Evolutionary conservation across 1,284 basidiomycete genomes (phyloP).

Genomic region (Mycosarcoma maydis): DNA sequence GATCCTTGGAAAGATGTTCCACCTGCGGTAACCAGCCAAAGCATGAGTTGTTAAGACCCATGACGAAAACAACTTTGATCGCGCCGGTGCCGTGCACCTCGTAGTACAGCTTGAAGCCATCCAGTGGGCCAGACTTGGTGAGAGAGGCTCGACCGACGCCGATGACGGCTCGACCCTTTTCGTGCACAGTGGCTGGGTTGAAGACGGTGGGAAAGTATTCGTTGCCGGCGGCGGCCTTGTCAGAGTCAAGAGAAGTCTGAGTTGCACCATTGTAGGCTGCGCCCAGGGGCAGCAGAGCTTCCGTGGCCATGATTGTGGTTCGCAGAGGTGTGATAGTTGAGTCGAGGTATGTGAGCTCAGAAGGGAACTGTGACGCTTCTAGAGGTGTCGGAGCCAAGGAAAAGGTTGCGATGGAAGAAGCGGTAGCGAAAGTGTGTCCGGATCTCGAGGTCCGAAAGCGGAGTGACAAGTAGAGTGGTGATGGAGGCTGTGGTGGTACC

Average conservation of each 20-base stretch:
- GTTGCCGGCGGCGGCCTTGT: slow-evolving; percentile 29
- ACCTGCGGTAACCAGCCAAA: slow-evolving; percentile 68
- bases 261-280: slow-evolving; percentile 61
- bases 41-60: slow-evolving; percentile 68
- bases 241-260: slow-evolving; percentile 32
- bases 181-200: slow-evolving; percentile 50
- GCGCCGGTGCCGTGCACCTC: slow-evolving; percentile 65
- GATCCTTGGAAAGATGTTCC: slow-evolving; percentile 58
- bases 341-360: slow-evolving; percentile 4
- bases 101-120: slow-evolving; percentile 62
- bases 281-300: slow-evolving; percentile 50
- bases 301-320: slow-evolving; percentile 26
- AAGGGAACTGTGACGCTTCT: neutral
- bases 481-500: neutral
- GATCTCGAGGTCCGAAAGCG: no score
- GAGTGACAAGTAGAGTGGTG: neutral
- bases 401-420: no score
- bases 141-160: slow-evolving; percentile 14
- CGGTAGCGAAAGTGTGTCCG: no score
- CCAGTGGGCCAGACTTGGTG: slow-evolving; percentile 8
- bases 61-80: slow-evolving; percentile 54
- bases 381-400: no score
- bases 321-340: neutral
- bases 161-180: slow-evolving; percentile 43
- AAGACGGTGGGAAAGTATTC: slow-evolving; percentile 59